Evolutionary conservation across 441 rosid genomes (phyloP).

Genomic region (Rhodomyrtus psidioides): DNA sequence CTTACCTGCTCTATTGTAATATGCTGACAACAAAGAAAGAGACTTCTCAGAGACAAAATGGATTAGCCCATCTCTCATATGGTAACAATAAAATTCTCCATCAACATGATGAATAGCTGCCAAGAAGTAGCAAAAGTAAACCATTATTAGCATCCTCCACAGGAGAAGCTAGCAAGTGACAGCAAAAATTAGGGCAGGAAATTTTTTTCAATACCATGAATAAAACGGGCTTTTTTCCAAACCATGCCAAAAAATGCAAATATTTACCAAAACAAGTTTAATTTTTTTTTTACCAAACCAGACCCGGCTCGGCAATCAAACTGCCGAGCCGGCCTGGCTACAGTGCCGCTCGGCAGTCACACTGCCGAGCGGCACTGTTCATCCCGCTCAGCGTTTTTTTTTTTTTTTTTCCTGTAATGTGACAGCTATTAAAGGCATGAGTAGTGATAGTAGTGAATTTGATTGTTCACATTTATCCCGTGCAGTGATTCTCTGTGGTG

Average conservation of each 20-base stretch:
- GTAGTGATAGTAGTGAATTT: no score
- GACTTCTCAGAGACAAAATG: slow-evolving; percentile 11
- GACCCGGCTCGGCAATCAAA: no score
- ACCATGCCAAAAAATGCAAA: background rate
- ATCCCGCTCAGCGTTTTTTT: no score
- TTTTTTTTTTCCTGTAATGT: no score
- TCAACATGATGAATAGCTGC: background rate
- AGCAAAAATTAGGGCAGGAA: background rate
- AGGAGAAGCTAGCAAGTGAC: background rate
- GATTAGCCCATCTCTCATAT: background rate
- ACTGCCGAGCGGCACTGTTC: no score
- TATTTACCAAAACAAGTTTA: no score
- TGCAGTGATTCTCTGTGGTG: no score
- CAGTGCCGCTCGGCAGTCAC: no score
- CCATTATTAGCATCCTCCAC: background rate
- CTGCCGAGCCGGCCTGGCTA: no score
- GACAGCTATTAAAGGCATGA: no score
- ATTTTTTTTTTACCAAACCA: no score
- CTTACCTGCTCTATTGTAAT: slow-evolving; percentile 76
- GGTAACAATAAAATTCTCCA: background rate
- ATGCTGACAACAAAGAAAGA: slow-evolving; percentile 41
- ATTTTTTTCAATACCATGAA: background rate
- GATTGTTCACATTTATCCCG: no score
- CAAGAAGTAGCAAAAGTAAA: background rate
- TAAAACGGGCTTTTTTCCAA: background rate